Base-by-base conservation (phyloP, 805 yeast genomes). In the Nematodospora valgi region DNA sequence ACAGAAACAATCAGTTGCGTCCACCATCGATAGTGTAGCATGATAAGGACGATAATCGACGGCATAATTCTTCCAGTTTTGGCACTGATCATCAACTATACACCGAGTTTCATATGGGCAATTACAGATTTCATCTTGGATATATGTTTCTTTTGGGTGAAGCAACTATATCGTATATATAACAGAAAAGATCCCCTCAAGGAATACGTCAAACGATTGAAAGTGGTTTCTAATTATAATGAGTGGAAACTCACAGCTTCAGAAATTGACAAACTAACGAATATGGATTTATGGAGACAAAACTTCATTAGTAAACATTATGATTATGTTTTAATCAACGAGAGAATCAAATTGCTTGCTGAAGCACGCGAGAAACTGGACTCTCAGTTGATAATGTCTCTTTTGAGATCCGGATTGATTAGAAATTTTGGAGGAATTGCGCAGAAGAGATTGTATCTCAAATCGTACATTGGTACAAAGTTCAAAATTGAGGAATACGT, bases 371-470 rank as follows among this genome's bases (percentile, higher is more conserved):
- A 68, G 18, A 64, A 67, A 6, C 70, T 70, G 10, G 86, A 88
- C 54, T 64, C 78, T 2, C 69, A 68, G 14, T 60, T 68, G 22
- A 63, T 88, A 13, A 71, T 83, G 61, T 78, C 83, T 14, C 62
- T 82, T 24, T 70, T 91, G 30, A 63, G 96, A 26, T 82, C 95
- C 0, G 95, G 96, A 0, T 72, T 88, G 50, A 64, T 93, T 23
- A 64, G 98, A 26, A 93, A 93, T 53, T 85, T 91, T 63, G 98
- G 95, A 5, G 94, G 95, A 1, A 86, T 93, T 4, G 75, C 94
- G 1, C 85, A 82, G 45, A 79, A 82, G 44, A 74, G 80, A 35
- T 63, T 93, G 29, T 91, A 85, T 64, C 82, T 82, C 36, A 79
- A 87, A 38, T 76, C 95, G 0, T 83, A 86, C 47, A 68, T 84